Percentiles rank a stretch among this genome's conserved stretches.
These are phyloP conservation scores for Letharia columbiana DNA, from an alignment of 495 filamentous ascomycete genomes.

Conservation along the genomic window DNA sequence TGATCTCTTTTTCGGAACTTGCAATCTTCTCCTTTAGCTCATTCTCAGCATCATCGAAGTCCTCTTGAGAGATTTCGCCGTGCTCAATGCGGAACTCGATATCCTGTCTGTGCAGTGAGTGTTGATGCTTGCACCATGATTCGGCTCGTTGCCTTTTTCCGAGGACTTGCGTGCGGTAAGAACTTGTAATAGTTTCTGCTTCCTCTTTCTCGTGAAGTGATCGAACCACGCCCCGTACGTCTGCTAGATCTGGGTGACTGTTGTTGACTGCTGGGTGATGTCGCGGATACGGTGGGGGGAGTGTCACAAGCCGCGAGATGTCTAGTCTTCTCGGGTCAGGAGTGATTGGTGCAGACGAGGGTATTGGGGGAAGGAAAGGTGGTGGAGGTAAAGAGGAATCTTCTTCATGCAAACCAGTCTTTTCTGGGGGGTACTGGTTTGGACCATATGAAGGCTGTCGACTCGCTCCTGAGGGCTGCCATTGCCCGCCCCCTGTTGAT, in stretches of 20 bases:
- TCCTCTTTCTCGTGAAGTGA: slow-evolving; percentile 67
- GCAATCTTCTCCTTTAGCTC: slow-evolving; percentile 55
- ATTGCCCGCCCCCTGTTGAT: not conserved
- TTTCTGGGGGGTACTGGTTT: slow-evolving; percentile 77
- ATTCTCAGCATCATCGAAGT: slow-evolving; percentile 69
- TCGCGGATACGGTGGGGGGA: slow-evolving; percentile 86
- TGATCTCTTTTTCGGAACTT: slow-evolving; percentile 49
- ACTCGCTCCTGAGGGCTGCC: slow-evolving; percentile 24
- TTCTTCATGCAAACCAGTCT: slow-evolving; percentile 68
- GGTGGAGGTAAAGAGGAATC: slow-evolving; percentile 27
- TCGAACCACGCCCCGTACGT: slow-evolving; percentile 67
- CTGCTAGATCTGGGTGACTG: slow-evolving; percentile 77
- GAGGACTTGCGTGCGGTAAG: slow-evolving; percentile 40
- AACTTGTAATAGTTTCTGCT: slow-evolving; percentile 56
- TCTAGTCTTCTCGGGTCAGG: slow-evolving; percentile 54
- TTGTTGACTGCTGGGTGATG: slow-evolving; percentile 95
- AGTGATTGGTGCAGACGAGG: slow-evolving; percentile 32
- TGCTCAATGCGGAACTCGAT: slow-evolving; percentile 66
- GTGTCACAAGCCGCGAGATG: slow-evolving; percentile 81
- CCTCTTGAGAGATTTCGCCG: slow-evolving; percentile 67
- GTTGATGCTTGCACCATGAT: slow-evolving; percentile 38
- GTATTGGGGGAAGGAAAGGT: slow-evolving; percentile 18
- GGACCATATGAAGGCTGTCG: slow-evolving; percentile 41
- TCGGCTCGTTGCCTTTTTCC: slow-evolving; percentile 34
- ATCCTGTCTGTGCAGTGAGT: slow-evolving; percentile 47